phyloP scores from a whole-genome alignment of 768 basidiomycete species.

The Rhodotorula taiwanensis region DNA sequence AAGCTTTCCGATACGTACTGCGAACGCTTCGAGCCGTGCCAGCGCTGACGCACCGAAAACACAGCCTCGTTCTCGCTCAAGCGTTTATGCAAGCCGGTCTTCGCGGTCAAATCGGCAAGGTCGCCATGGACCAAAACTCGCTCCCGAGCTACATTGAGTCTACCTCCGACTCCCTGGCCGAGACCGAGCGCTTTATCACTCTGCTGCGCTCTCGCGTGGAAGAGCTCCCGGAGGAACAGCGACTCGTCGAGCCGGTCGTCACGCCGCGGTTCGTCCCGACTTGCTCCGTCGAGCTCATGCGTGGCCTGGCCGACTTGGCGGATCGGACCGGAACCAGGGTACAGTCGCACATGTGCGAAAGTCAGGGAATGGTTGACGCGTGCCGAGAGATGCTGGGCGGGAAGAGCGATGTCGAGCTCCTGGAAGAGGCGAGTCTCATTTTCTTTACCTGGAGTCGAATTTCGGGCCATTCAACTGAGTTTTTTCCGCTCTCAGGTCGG shows the following conservation, averaged over 20 bases:
- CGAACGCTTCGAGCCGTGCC: not conserved
- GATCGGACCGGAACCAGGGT: slow-evolving; percentile 51
- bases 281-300: slow-evolving; percentile 65
- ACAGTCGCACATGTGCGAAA: slow-evolving; percentile 79
- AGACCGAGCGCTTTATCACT: slow-evolving; percentile 57
- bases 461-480: not conserved
- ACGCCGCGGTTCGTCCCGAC: slow-evolving; percentile 88
- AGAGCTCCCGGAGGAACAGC: slow-evolving; percentile 49
- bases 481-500: slow-evolving; percentile 49
- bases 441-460: not conserved
- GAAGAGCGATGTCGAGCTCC: slow-evolving; percentile 64
- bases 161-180: slow-evolving; percentile 49
- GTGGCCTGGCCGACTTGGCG: slow-evolving; percentile 57
- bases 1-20: not conserved
- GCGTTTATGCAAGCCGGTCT: slow-evolving; percentile 65
- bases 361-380: slow-evolving; percentile 66
- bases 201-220: slow-evolving; percentile 50
- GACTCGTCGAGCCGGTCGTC: slow-evolving; percentile 69
- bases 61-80: slow-evolving; percentile 68
- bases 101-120: slow-evolving; percentile 76
- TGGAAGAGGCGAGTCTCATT: slow-evolving; percentile 54
- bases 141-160: slow-evolving; percentile 56
- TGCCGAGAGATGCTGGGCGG: slow-evolving; percentile 57
- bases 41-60: not conserved
- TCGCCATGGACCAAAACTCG: slow-evolving; percentile 72